Percentiles rank a stretch among this genome's conserved stretches.
Conservation (phyloP, 2,329 filamentous ascomycete species). For the Orbilia javanica region DNA sequence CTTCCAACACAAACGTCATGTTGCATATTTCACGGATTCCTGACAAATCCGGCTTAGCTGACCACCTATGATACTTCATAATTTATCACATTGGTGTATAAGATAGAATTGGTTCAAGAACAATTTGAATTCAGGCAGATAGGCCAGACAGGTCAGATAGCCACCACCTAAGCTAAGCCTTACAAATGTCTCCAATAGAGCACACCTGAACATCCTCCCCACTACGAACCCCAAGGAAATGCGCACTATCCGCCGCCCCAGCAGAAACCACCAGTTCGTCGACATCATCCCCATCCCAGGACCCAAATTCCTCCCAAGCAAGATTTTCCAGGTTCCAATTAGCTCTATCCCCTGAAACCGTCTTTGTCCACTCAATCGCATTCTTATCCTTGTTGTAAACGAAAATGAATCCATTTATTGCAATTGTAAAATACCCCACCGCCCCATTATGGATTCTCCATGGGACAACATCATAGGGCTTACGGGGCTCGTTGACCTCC, state of each 20-base stretch:
- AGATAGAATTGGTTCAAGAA: too few relatives aligned
- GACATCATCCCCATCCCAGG: neutral
- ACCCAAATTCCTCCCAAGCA: neutral
- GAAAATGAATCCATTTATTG: neutral
- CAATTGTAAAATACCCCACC: neutral
- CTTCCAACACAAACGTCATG: conserved; percentile 29
- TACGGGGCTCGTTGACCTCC: neutral
- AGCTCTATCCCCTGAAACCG: neutral
- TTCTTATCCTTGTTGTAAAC: neutral
- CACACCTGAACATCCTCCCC: neutral
- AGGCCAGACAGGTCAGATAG: too few relatives aligned
- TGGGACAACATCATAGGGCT: neutral
- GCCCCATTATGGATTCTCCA: neutral
- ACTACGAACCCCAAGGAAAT: neutral
- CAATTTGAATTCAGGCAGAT: too few relatives aligned
- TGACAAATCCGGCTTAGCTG: too few relatives aligned
- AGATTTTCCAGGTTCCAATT: neutral
- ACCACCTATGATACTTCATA: too few relatives aligned
- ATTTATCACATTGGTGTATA: too few relatives aligned
- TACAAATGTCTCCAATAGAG: neutral
- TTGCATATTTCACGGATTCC: too few relatives aligned
- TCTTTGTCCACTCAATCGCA: neutral
- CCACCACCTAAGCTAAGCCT: too few relatives aligned
- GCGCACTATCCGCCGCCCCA: neutral
- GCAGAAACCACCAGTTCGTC: neutral